Evolutionary conservation across 2,329 filamentous ascomycete genomes (phyloP), one percentile per base, ranked within the genome.

Genomic region (Phialemoniopsis sp.): DNA sequence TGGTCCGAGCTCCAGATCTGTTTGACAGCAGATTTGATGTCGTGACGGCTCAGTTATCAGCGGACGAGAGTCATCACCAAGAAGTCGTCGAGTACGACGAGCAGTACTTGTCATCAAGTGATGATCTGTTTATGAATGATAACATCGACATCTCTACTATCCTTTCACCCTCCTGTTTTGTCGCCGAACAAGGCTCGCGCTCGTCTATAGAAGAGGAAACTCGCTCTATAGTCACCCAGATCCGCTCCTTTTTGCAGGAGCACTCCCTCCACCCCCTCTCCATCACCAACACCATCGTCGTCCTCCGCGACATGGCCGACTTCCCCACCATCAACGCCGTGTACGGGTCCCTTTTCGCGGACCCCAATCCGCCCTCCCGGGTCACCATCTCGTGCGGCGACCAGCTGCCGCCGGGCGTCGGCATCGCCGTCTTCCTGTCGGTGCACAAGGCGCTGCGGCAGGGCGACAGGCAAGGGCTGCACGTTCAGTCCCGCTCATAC

Each of bases 401-500:
- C 36, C 56, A 70, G 7, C 70, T 96, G 8, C 85, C 86, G 0
- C 34, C 55, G 1, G 72, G 70, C 9, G 64, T 73, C 37, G 73
- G 82, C 43, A 76, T 83, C 38, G 63, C 87, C 13, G 74, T 91
- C 45, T 69, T 45, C 13, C 17, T 45, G 36, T 32, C 37, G 5
- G 41, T 48, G 2, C 5, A 44, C 30, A 28, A 26, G 13, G 29
- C 15, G 19, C 46, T 54, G 2, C 41, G 46, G 8, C 44, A 38
- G 5, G 38, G 39, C n/a, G 51, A 57, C 26, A 62, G 86, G 63
- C 70, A 73, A 37, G 79, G 78, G 1, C 73, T 97, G 2, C 93
- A 98, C 59, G 90, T 98, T 6, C 93, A 97, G 63, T 90, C 87
- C 4, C 73, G 87, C 30, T 95, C 89, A 10, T 97, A 97, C 70